Evolutionary conservation across 768 basidiomycete species (phyloP), one percentile per base, ranked within the genome.

Genomic region (Tylopilus vinaceipallidus): DNA sequence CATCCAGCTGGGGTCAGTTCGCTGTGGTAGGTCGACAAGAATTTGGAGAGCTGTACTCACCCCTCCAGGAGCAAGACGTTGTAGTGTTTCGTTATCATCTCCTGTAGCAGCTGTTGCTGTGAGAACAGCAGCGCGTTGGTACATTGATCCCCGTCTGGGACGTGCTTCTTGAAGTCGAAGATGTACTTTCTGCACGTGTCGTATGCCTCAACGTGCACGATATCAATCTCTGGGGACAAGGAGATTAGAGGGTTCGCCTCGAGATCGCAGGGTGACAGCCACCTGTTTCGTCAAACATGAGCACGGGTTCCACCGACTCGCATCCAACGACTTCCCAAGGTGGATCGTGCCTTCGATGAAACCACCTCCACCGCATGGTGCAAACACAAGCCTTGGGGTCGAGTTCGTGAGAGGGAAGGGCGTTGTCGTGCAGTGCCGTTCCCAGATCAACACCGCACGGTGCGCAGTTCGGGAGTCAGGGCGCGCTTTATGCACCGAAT

Each of bases 251-350:
- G 39, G 30, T 19, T 24, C 26, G 27, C 47, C 41, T 41, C 35
- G 42, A 53, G 45, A 53, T 55, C 35, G 27, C 34, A 42, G 20
- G 19, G 44, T 29, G 51, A 38, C 61, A 50, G 82, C 82, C 82
- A 54, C 85, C 79, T 45, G 72, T 68, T 22, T 81, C 81, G 54
- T 80, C 77, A 65, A 81, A 86, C 66, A 77, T 80, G 16, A 78
- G 73, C 13, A 89, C 77, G 22, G 88, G 82, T 39, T 82, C 78
- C 42, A 91, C 79, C 27, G 72, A 67, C 59, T 77, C 79, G 61
- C 75, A 81, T 50, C 82, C 82, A 24, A 89, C 83, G 35, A 90
- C 87, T 70, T 91, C 88, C 88, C 88, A 91, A 32, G 86, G 79
- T 9, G 70, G 70, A 60, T 84, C 79, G 45, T 43, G 49, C 54